Conservation (phyloP, 441 rosid species). For the Biscutella laevigata region DNA sequence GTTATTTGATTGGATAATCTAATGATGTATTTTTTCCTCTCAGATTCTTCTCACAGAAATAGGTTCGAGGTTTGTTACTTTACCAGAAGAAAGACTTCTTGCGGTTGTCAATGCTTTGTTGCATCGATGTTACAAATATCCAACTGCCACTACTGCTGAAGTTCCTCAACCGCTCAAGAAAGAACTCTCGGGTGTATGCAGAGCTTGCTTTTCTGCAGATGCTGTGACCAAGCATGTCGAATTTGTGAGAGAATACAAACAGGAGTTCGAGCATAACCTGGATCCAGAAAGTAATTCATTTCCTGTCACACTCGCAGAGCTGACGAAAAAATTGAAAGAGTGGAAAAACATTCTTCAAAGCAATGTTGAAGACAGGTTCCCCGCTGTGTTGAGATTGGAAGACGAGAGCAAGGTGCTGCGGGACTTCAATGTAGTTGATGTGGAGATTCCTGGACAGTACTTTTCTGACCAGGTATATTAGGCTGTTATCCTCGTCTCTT, state of each 20-base stretch:
- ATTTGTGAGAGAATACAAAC: constrained; percentile 95
- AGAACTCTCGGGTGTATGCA: constrained; percentile 96
- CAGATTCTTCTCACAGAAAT: constrained; percentile 93
- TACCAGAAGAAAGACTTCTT: constrained; percentile 97
- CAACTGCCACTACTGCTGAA: constrained; percentile 92
- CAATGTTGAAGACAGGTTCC: constrained; percentile 94
- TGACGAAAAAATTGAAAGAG: constrained; percentile 77
- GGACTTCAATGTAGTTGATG: constrained; percentile 93
- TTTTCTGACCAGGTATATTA: constrained; percentile 78
- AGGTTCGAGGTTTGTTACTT: constrained; percentile 91
- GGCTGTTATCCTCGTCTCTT: constrained; percentile 1
- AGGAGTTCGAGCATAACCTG: constrained; percentile 83
- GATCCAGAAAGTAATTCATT: constrained; percentile 92
- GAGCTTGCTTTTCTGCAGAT: constrained; percentile 98
- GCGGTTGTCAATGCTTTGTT: constrained; percentile 98
- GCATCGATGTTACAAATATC: constrained; percentile 98
- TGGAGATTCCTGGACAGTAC: constrained; percentile 98
- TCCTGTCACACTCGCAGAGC: constrained; percentile 77
- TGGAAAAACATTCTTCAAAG: constrained; percentile 95
- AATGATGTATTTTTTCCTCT: constrained; percentile 7
- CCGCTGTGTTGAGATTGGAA: constrained; percentile 86
- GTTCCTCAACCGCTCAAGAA: constrained; percentile 98
- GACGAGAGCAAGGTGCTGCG: constrained; percentile 90
- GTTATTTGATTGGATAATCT: constrained; percentile 9
- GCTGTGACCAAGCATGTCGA: constrained; percentile 95